phyloP scores from a whole-genome alignment of 2,329 filamentous ascomycete species.

The Botrytis deweyae region DNA sequence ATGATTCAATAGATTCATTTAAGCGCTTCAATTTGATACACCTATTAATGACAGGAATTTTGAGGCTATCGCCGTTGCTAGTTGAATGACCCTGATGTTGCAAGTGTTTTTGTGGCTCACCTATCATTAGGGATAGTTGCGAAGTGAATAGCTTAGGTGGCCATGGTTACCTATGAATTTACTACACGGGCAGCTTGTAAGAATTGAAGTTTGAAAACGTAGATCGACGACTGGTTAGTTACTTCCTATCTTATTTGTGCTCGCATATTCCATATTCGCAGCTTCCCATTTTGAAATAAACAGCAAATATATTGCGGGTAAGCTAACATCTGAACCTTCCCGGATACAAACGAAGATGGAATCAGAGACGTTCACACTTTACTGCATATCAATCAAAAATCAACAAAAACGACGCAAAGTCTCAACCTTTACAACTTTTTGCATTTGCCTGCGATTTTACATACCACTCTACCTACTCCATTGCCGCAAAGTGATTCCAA shows the following conservation, averaged over 20 bases:
- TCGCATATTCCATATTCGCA: neutral
- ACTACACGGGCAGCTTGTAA: neutral
- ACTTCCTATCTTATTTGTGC: neutral
- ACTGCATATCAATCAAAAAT: neutral
- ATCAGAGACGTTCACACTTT: neutral
- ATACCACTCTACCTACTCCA: neutral
- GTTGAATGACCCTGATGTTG: neutral
- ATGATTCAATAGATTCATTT: slow-evolving; percentile 9
- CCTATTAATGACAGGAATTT: neutral
- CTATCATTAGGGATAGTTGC: neutral
- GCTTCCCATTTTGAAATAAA: neutral
- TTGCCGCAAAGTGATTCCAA: neutral
- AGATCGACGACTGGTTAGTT: neutral
- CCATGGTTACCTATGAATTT: neutral
- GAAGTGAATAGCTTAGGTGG: neutral
- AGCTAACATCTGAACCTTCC: neutral
- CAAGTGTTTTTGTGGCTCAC: neutral
- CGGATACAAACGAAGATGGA: neutral
- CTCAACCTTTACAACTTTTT: neutral
- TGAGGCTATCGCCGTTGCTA: neutral
- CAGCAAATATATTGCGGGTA: neutral
- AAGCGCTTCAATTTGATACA: neutral
- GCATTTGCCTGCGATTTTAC: neutral
- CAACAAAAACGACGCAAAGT: neutral
- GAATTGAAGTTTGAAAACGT: neutral